Evolutionary conservation across 345 rosid species (phyloP).

Genomic region (Euphorbia pulcherrima): DNA sequence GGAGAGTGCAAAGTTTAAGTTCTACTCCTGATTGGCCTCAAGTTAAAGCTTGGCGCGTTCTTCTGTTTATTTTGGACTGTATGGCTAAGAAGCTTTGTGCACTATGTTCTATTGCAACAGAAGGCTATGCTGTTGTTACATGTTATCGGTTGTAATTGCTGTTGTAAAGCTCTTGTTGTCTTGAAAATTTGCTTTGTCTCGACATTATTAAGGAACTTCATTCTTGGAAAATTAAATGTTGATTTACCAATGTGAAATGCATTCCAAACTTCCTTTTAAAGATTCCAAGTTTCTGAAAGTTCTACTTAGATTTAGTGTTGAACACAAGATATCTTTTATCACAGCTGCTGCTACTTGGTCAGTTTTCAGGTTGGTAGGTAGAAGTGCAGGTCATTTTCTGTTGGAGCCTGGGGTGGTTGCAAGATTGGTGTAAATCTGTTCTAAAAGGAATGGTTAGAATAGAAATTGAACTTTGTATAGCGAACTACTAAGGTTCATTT

Average conservation of each 20-base stretch:
- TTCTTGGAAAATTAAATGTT: not conserved
- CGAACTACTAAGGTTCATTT: not conserved
- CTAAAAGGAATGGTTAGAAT: not conserved
- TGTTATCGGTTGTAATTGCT: not conserved
- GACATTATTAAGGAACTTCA: not conserved
- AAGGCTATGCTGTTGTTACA: not conserved
- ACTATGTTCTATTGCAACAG: not conserved
- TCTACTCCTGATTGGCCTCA: not conserved
- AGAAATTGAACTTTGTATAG: not conserved
- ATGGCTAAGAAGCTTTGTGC: not conserved
- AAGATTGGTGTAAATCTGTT: not conserved
- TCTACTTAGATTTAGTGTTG: not conserved
- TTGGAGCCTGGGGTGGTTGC: not conserved
- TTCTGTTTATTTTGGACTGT: not conserved
- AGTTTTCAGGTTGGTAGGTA: constrained; percentile 2
- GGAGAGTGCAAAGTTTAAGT: not conserved
- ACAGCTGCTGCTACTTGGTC: not conserved
- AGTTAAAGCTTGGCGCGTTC: not conserved
- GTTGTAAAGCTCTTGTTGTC: not conserved
- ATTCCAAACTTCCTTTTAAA: not conserved
- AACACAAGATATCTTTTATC: not conserved
- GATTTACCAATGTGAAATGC: not conserved
- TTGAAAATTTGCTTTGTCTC: not conserved
- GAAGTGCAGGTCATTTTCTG: not conserved
- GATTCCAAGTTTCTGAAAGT: not conserved